Conservation (phyloP, 2,329 filamentous ascomycete species). For the Aschersonia sp. region DNA sequence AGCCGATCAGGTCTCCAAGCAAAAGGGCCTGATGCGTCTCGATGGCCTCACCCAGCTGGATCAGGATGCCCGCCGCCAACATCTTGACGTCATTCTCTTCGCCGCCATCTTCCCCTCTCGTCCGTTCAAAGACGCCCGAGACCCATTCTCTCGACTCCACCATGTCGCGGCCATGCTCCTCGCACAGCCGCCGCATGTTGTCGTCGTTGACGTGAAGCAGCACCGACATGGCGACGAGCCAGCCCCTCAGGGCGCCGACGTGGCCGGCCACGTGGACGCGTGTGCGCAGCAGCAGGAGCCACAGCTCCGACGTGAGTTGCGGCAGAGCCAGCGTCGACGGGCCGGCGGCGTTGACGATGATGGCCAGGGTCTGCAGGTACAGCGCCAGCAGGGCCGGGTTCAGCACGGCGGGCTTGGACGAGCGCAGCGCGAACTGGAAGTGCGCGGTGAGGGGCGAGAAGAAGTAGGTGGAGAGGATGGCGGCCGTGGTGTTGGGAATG, state of each 20-base stretch:
- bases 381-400: constrained; percentile 63
- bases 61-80: constrained; percentile 60
- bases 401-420: constrained; percentile 45
- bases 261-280: constrained; percentile 46
- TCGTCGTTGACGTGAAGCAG: constrained; percentile 69
- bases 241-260: constrained; percentile 51
- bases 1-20: constrained; percentile 51
- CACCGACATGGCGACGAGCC: constrained; percentile 67
- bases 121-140: constrained; percentile 53
- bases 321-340: constrained; percentile 62
- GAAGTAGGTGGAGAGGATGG: constrained; percentile 59
- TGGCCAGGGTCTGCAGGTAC: constrained; percentile 72
- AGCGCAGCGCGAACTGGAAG: constrained; percentile 51
- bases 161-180: constrained; percentile 59
- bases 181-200: constrained; percentile 57
- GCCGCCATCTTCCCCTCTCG: constrained; percentile 31
- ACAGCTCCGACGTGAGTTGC: constrained; percentile 71
- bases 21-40: constrained; percentile 67
- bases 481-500: constrained; percentile 64
- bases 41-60: constrained; percentile 67
- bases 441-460: constrained; percentile 77
- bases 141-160: constrained; percentile 86
- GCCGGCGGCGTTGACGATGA: constrained; percentile 72
- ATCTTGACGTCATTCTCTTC: constrained; percentile 72
- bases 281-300: constrained; percentile 63